phyloP scores from a whole-genome alignment of 75 land plant genomes.

The Selaginella moellendorffii region DNA sequence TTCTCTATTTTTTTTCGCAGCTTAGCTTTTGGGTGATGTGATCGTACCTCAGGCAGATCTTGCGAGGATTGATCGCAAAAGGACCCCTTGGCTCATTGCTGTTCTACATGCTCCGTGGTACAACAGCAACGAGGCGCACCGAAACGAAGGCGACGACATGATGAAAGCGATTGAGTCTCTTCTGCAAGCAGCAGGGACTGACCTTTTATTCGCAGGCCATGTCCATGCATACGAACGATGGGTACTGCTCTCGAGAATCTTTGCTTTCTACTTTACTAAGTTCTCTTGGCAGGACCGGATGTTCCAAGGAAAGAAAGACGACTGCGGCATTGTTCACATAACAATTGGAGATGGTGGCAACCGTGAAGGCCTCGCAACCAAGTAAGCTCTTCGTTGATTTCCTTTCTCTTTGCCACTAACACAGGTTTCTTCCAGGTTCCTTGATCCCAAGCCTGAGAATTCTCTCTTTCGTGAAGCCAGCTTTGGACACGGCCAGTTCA shows the following conservation, averaged over 20 bases:
- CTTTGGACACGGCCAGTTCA: constrained; percentile 84
- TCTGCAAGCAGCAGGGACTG: constrained; percentile 43
- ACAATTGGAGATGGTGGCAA: constrained; percentile 83
- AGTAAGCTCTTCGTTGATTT: constrained; percentile 19
- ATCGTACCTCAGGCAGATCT: constrained; percentile 52
- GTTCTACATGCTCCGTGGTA: constrained; percentile 91
- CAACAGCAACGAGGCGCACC: constrained; percentile 66
- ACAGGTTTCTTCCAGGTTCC: constrained; percentile 33
- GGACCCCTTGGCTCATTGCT: constrained; percentile 70
- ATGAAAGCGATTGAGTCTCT: constrained; percentile 47
- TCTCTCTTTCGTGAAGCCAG: constrained; percentile 94
- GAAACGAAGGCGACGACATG: constrained; percentile 43
- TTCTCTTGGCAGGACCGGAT: constrained; percentile 37
- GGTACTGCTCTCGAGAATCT: constrained; percentile 18
- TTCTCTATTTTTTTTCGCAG: background rate
- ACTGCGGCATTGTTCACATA: constrained; percentile 61
- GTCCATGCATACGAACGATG: constrained; percentile 92
- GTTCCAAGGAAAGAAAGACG: constrained; percentile 28
- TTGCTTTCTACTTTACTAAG: background rate
- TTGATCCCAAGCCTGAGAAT: constrained; percentile 61
- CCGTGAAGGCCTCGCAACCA: constrained; percentile 57
- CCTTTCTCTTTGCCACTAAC: constrained; percentile 6
- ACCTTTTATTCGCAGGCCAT: constrained; percentile 66
- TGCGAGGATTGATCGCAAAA: constrained; percentile 41
- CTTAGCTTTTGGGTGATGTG: no score